These are phyloP conservation scores for Monosporozyma yasuniensis DNA, from an alignment of 805 yeast species.

Conservation along the genomic window DNA sequence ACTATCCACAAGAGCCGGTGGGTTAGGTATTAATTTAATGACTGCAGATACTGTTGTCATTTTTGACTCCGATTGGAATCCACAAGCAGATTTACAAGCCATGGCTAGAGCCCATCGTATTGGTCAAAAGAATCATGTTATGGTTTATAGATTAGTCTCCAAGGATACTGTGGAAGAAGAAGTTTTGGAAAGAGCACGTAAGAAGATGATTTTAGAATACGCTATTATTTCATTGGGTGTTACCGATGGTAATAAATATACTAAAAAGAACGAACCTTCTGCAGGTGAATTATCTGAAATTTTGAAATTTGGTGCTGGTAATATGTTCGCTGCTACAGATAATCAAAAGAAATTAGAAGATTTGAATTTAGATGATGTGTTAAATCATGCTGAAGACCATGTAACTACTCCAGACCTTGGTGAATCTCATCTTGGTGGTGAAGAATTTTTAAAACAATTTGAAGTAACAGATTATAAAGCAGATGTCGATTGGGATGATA, in stretches of 20 bases:
- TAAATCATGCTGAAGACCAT: constrained; percentile 96
- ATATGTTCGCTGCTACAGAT: constrained; percentile 92
- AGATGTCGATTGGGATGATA: constrained; percentile 98
- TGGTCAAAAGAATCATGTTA: constrained; percentile 98
- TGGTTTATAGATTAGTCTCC: constrained; percentile 94
- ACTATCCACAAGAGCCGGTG: constrained; percentile 96
- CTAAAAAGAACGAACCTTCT: constrained; percentile 62
- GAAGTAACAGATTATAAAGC: constrained; percentile 99
- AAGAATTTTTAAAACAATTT: constrained; percentile 91
- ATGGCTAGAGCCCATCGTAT: constrained; percentile 99
- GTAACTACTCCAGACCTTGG: constrained; percentile 93
- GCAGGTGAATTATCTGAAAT: constrained; percentile 84
- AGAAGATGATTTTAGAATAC: constrained; percentile 96
- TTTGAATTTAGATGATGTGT: constrained; percentile 88
- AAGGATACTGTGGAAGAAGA: constrained; percentile 98
- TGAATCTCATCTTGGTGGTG: constrained; percentile 96
- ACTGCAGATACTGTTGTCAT: constrained; percentile 98
- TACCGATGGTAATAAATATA: constrained; percentile 52
- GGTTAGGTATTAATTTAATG: constrained; percentile 95
- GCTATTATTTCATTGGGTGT: constrained; percentile 96
- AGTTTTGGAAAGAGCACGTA: constrained; percentile 90
- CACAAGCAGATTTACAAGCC: constrained; percentile 97
- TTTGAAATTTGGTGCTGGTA: constrained; percentile 95
- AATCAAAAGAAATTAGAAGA: constrained; percentile 94
- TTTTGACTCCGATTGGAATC: constrained; percentile 98